Evolutionary conservation across 1,284 basidiomycete species (phyloP).

Genomic region (Athelia sp.): DNA sequence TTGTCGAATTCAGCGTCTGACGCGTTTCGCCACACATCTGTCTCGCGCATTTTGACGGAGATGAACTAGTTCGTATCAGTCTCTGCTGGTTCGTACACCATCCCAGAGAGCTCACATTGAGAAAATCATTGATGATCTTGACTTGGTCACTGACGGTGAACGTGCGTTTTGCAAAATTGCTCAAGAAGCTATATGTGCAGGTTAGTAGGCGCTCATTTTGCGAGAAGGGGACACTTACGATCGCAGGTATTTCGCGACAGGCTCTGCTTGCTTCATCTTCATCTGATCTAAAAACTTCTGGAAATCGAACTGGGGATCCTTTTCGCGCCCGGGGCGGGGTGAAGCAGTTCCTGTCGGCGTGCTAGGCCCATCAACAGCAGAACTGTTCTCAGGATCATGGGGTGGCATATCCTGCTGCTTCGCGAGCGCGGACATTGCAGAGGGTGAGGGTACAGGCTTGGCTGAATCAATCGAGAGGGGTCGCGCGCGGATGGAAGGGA

Average conservation of each 20-base stretch:
- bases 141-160: slow-evolving; percentile 90
- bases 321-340: slow-evolving; percentile 10
- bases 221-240: slow-evolving; percentile 52
- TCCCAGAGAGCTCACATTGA: slow-evolving; percentile 52
- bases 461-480: slow-evolving; percentile 56
- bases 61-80: slow-evolving; percentile 64
- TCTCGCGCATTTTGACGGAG: slow-evolving; percentile 77
- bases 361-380: slow-evolving; percentile 6
- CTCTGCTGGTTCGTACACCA: slow-evolving; percentile 6
- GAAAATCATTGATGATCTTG: slow-evolving; percentile 90
- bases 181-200: slow-evolving; percentile 62
- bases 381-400: slow-evolving; percentile 1
- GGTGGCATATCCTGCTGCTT: slow-evolving; percentile 21
- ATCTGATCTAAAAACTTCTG: slow-evolving; percentile 90
- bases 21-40: slow-evolving; percentile 77
- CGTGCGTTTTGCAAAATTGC: slow-evolving; percentile 86
- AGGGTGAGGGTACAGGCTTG: slow-evolving; percentile 46
- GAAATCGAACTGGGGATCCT: slow-evolving; percentile 66
- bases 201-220: background rate
- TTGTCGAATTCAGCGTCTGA: slow-evolving; percentile 90
- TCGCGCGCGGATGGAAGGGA: slow-evolving; percentile 44
- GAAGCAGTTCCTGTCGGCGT: background rate
- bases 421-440: slow-evolving; percentile 50
- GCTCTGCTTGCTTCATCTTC: slow-evolving; percentile 78
- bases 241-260: slow-evolving; percentile 85